A percentile compares a stretch with the other conserved stretches of the same genome.
These are phyloP conservation scores for Pyrenophora seminiperda DNA, from an alignment of 2,329 filamentous ascomycete species.

Conservation along the genomic window DNA sequence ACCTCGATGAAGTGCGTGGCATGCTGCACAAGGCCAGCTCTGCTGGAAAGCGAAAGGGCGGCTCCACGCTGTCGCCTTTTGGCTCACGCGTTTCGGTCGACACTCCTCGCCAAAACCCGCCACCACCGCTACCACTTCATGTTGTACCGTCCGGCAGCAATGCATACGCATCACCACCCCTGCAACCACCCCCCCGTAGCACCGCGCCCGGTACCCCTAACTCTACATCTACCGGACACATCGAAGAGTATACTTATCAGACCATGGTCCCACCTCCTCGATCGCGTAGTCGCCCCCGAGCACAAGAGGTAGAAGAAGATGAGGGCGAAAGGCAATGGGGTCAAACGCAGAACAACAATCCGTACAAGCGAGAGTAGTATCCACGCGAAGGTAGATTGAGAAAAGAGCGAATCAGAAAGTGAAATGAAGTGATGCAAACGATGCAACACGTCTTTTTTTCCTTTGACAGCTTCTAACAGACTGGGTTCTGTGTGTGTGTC, in stretches of 20 bases:
- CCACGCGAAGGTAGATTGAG: too few relatives aligned
- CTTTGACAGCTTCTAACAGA: too few relatives aligned
- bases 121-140: constrained; percentile 40
- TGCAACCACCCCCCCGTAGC: constrained; percentile 27
- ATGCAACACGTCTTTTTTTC: neutral
- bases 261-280: constrained; percentile 40
- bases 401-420: constrained; percentile 18
- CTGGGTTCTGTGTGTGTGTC: too few relatives aligned
- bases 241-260: constrained; percentile 44
- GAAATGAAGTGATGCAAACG: neutral
- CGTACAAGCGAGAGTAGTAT: constrained; percentile 15
- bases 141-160: constrained; percentile 26
- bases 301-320: constrained; percentile 24
- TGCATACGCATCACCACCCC: constrained; percentile 33
- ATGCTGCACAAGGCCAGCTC: constrained; percentile 53
- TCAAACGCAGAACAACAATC: constrained; percentile 24
- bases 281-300: constrained; percentile 25
- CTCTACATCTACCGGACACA: constrained; percentile 39
- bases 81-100: constrained; percentile 23
- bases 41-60: constrained; percentile 50
- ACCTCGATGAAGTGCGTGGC: constrained; percentile 54
- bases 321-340: constrained; percentile 24
- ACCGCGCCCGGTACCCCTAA: constrained; percentile 37
- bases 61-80: constrained; percentile 32
- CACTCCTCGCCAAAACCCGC: constrained; percentile 24